Percentiles rank a stretch among this genome's conserved stretches.
phyloP scores from a whole-genome alignment of 2,329 filamentous ascomycete species.

The Microcyclospora pomicola region DNA sequence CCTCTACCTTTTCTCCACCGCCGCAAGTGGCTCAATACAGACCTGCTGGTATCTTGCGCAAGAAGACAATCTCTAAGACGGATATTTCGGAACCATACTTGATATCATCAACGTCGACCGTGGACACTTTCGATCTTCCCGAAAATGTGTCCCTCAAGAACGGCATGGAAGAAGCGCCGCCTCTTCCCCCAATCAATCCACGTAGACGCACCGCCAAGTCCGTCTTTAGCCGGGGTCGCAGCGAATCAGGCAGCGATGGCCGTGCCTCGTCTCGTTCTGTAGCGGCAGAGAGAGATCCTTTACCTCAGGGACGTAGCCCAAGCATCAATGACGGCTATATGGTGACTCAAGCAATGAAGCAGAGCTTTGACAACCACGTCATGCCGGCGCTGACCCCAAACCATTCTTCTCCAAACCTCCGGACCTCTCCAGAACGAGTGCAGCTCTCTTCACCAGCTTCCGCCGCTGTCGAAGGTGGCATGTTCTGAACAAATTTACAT shows the following conservation, averaged over 20 bases:
- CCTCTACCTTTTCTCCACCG: constrained; percentile 21
- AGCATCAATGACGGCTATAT: too few species aligned
- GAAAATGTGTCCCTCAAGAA: constrained; percentile 41
- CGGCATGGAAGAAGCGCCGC: constrained; percentile 34
- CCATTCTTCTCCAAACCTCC: constrained; percentile 1
- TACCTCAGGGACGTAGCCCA: too few species aligned
- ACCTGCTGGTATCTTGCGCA: constrained; percentile 34
- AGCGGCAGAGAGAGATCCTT: constrained; percentile 1
- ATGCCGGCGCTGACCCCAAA: constrained; percentile 8
- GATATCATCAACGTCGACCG: constrained; percentile 41
- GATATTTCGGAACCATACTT: constrained; percentile 49
- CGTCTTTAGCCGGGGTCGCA: constrained; percentile 17
- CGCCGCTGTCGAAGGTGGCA: constrained; percentile 4
- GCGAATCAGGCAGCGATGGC: not conserved
- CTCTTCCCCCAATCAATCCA: constrained; percentile 47
- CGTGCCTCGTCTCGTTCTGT: not conserved
- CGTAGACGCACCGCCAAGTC: constrained; percentile 35
- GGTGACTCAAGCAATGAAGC: not conserved
- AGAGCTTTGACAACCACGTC: constrained; percentile 7
- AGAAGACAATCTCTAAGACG: constrained; percentile 45
- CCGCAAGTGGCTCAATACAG: constrained; percentile 28
- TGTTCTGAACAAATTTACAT: constrained; percentile 3
- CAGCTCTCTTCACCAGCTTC: constrained; percentile 3
- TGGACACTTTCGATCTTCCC: constrained; percentile 45
- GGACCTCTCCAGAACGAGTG: constrained; percentile 4